phyloP scores from a whole-genome alignment of 2,329 filamentous ascomycete species.

The Penicillium psychrosexuale region DNA sequence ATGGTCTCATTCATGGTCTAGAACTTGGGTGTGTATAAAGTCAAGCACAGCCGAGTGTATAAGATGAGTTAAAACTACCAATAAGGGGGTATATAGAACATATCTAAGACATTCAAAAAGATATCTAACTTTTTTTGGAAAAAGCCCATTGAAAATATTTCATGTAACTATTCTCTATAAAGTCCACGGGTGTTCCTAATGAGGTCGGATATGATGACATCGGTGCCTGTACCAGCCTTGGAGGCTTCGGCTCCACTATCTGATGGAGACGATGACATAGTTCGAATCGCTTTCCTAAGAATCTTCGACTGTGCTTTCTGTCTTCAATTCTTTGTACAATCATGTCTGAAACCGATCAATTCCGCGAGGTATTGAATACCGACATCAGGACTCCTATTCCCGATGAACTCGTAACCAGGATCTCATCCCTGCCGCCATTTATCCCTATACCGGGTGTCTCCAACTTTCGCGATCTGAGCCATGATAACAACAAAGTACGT shows the following conservation, averaged over 20 bases:
- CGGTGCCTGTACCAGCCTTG: not conserved
- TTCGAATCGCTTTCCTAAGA: not conserved
- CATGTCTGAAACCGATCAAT: conserved; percentile 10
- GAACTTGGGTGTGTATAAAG: not conserved
- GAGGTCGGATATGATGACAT: conserved; percentile 3
- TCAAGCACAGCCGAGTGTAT: not conserved
- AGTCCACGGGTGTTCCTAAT: not conserved
- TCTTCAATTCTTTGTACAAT: not conserved
- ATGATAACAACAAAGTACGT: conserved; percentile 40
- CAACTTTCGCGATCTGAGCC: conserved; percentile 30
- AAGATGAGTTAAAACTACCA: not conserved
- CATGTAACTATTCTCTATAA: not conserved
- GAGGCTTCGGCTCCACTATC: not conserved
- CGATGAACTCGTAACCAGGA: conserved; percentile 15
- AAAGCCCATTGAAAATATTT: no score
- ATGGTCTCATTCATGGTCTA: no score
- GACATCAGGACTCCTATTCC: conserved; percentile 27
- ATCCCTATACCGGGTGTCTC: conserved; percentile 26
- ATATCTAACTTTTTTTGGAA: no score
- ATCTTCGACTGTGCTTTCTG: not conserved
- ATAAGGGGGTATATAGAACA: not conserved
- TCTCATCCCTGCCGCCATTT: conserved; percentile 28
- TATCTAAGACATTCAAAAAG: not conserved
- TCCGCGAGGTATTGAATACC: conserved; percentile 22
- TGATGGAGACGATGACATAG: conserved; percentile 3